Percentiles rank a stretch among this genome's conserved stretches.
These are phyloP conservation scores for Jamesozyma rosinii DNA, from an alignment of 805 yeast species.

Conservation along the genomic window DNA sequence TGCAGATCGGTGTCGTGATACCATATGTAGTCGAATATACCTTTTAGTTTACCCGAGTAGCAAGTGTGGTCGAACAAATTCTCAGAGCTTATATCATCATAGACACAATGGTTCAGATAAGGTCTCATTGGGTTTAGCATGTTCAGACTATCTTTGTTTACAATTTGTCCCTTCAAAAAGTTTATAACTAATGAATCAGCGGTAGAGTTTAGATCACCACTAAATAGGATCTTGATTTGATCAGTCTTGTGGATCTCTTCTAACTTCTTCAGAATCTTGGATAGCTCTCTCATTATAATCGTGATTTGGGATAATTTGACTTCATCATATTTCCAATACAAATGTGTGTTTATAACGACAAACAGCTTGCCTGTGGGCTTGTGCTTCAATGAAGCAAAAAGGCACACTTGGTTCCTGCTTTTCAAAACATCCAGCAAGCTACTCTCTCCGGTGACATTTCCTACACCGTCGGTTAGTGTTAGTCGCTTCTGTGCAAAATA, in stretches of 20 bases:
- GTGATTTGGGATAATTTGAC: conserved; percentile 48
- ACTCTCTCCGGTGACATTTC: conserved; percentile 20
- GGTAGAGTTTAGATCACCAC: conserved; percentile 51
- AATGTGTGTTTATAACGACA: conserved; percentile 49
- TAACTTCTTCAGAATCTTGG: conserved; percentile 20
- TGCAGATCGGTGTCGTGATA: conserved; percentile 35
- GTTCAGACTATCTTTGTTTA: conserved; percentile 23
- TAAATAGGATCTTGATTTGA: conserved; percentile 35
- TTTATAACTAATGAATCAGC: conserved; percentile 42
- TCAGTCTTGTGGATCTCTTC: conserved; percentile 7
- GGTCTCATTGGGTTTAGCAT: conserved; percentile 28
- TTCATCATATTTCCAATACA: conserved; percentile 51
- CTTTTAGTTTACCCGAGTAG: conserved; percentile 41
- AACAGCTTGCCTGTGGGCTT: conserved; percentile 32
- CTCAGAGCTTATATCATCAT: conserved; percentile 24
- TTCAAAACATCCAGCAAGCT: conserved; percentile 30
- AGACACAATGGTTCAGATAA: conserved; percentile 27
- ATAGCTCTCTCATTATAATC: conserved; percentile 33
- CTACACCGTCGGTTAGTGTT: conserved; percentile 26
- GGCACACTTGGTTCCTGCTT: conserved; percentile 48
- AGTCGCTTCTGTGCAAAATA: conserved; percentile 19
- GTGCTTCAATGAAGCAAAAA: conserved; percentile 43
- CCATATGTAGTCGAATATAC: conserved; percentile 54
- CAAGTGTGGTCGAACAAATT: conserved; percentile 35
- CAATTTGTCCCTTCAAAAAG: conserved; percentile 32